Base-by-base conservation (phyloP, 2,329 filamentous ascomycete genomes). In the Fonsecaea monophora region DNA sequence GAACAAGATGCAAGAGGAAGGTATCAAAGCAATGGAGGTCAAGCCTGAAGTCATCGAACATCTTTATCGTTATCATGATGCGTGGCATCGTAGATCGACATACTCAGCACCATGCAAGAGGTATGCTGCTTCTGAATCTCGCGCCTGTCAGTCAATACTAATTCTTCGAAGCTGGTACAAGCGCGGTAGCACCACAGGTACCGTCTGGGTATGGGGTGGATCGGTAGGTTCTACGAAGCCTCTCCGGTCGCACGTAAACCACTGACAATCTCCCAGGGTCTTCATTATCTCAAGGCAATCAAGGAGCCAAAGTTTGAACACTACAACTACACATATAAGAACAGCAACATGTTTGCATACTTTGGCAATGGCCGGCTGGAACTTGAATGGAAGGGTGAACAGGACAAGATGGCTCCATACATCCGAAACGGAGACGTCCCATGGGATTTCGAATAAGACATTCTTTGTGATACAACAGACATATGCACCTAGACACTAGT, bases 81-180 rank as follows among this genome's bases (percentile, higher is more conserved):
- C 76, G 42, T 79, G 77, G 61, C 78, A 79, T 61, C 68, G 71
- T 8, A 67, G 70, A 18, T 78, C 77, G 1, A 77, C 78, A 5
- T 79, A 77, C 64, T 70, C 70, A 15, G 62, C 70, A 53, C 74
- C 76, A 18, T 79, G 77, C 63, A 74, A 75, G 21, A 79, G 77
- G 58, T 79, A 77, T 77, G 78, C 37, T 38, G 4, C 37, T 38
- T 13, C 37, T 38, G 4, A 13, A 38, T 38, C 37, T 38, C 37
- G 4, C 37, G 37, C 37, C 8, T 12, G 37, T 38, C 37, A 38
- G 37, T 38, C 37, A 38, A 38, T 38, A 38, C 37, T 38, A 38
- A 38, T 21, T 21, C 18, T 53, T 53, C 9, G 9, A 21, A 83
- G 81, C 61, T 86, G 84, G 63, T 67, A 64, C 56, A 68, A 68